Conservation (phyloP, 768 basidiomycete genomes). For the Trametes coccinea region DNA sequence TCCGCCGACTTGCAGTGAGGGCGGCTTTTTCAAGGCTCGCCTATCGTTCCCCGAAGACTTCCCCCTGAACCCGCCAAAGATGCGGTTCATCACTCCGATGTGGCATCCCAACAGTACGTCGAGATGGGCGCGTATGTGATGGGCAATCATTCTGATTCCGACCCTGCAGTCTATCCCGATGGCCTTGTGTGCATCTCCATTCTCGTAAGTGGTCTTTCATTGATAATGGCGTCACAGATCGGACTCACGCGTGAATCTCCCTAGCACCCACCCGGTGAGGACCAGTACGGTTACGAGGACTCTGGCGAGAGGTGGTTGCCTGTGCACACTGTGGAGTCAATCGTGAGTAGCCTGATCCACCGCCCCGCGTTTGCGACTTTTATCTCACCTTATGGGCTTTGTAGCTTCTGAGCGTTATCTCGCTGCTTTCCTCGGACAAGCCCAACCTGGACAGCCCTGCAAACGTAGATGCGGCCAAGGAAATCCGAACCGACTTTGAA, state of each 20-base stretch:
- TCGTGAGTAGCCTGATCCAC: constrained; percentile 51
- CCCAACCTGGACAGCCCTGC: constrained; percentile 94
- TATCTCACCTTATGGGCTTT: neutral
- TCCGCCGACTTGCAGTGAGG: constrained; percentile 64
- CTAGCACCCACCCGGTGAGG: constrained; percentile 93
- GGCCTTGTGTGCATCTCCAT: constrained; percentile 97
- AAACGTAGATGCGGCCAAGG: constrained; percentile 94
- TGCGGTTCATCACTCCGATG: constrained; percentile 93
- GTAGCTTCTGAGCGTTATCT: constrained; percentile 95
- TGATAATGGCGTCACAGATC: neutral
- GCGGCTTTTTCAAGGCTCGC: constrained; percentile 92
- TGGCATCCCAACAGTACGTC: constrained; percentile 96
- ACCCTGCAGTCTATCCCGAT: constrained; percentile 78
- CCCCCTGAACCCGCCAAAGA: constrained; percentile 90
- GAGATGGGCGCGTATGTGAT: neutral
- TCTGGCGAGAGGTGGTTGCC: constrained; percentile 98
- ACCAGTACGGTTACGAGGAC: constrained; percentile 96
- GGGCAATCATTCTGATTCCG: neutral
- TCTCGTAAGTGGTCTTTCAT: constrained; percentile 51
- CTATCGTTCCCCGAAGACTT: constrained; percentile 89
- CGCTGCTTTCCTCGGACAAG: constrained; percentile 86
- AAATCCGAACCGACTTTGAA: constrained; percentile 65
- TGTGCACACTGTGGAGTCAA: constrained; percentile 95
- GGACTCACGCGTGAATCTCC: constrained; percentile 7
- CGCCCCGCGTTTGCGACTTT: too few relatives aligned